Conservation (phyloP, 1,284 basidiomycete species). For the Pterulicium gracile region DNA sequence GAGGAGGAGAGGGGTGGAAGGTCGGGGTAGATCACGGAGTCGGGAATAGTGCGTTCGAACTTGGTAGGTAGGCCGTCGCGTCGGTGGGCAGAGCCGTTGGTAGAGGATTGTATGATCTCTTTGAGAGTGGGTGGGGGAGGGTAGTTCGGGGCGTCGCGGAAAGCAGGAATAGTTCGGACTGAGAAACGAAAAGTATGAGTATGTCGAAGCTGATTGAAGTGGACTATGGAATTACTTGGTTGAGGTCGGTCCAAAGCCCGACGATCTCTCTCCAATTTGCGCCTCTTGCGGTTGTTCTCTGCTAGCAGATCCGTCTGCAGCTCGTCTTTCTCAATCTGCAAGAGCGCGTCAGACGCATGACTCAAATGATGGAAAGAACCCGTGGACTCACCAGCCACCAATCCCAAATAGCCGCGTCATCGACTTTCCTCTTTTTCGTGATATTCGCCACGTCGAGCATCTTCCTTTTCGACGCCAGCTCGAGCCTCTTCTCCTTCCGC, state of each 20-base stretch:
- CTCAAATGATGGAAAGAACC: neutral
- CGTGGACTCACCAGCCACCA: conserved; percentile 59
- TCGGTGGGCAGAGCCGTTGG: neutral
- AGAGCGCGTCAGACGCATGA: too few species aligned
- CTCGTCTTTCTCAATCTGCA: conserved; percentile 55
- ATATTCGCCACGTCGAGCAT: conserved; percentile 51
- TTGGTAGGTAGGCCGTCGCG: neutral
- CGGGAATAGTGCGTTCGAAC: conserved; percentile 14
- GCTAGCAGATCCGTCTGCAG: conserved; percentile 78
- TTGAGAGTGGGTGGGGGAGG: conserved; percentile 24
- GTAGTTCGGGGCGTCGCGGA: conserved; percentile 23
- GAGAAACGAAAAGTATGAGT: conserved; percentile 5
- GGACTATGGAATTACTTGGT: conserved; percentile 36
- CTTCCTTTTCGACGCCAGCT: conserved; percentile 60
- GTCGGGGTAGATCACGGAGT: conserved; percentile 14
- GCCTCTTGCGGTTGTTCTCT: conserved; percentile 71
- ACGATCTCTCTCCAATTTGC: conserved; percentile 73
- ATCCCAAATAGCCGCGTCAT: conserved; percentile 61
- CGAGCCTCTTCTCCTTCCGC: conserved; percentile 63
- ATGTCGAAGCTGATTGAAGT: conserved; percentile 9
- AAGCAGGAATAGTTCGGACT: conserved; percentile 42
- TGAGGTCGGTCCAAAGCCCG: conserved; percentile 63
- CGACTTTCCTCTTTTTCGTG: conserved; percentile 42
- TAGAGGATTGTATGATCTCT: neutral
- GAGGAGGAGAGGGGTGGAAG: conserved; percentile 24